A percentile compares a stretch with the other conserved stretches of the same genome.
Conservation (phyloP, 768 basidiomycete species). For the Termitomyces eurrhizus region DNA sequence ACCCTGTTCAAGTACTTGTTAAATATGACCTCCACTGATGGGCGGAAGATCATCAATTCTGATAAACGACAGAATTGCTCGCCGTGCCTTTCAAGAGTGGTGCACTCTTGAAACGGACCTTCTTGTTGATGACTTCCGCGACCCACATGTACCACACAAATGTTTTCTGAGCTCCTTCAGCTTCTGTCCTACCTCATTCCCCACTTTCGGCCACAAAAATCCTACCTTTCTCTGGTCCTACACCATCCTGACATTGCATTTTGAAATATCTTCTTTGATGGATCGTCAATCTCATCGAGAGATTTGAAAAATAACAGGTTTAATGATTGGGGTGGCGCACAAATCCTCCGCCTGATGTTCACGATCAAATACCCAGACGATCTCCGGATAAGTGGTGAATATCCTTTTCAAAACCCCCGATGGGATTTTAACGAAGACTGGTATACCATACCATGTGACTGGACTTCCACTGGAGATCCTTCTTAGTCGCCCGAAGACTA, state of each 20-base stretch:
- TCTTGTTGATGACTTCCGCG: too few relatives aligned
- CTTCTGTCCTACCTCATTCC: not conserved
- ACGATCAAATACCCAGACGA: not conserved
- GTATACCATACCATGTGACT: not conserved
- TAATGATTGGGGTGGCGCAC: not conserved
- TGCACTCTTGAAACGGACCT: too few relatives aligned
- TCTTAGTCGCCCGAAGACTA: not conserved
- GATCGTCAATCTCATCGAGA: not conserved
- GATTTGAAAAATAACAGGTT: not conserved
- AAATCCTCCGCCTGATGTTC: not conserved
- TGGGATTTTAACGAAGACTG: not conserved
- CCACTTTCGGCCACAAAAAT: not conserved
- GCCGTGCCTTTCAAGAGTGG: not conserved
- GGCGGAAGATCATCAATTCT: too few relatives aligned
- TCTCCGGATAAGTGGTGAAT: not conserved
- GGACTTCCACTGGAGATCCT: not conserved
- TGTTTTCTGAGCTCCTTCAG: not conserved
- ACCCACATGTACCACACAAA: not conserved
- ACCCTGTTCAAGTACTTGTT: too few relatives aligned
- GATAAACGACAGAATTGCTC: too few relatives aligned
- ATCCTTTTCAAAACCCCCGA: not conserved
- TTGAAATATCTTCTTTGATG: not conserved
- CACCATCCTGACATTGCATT: not conserved
- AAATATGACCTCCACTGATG: too few relatives aligned
- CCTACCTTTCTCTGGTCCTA: not conserved